These are phyloP conservation scores for Teunomyces atbi DNA, from an alignment of 805 yeast species.

Conservation along the genomic window DNA sequence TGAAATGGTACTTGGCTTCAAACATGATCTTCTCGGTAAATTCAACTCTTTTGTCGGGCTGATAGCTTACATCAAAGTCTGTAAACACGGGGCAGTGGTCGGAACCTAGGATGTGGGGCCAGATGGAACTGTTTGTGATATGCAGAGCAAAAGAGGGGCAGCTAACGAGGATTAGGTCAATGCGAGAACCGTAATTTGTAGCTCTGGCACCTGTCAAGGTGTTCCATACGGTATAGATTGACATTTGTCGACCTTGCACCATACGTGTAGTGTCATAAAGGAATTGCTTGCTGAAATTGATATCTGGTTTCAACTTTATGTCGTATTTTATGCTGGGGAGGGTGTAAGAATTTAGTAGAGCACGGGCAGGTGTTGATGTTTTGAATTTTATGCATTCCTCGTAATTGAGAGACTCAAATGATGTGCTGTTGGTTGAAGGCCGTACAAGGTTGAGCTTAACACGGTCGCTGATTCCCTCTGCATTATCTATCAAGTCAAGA, in stretches of 20 bases:
- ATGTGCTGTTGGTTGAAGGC: not conserved
- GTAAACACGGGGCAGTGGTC: conserved; percentile 92
- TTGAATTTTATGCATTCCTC: conserved; percentile 37
- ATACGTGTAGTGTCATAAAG: conserved; percentile 60
- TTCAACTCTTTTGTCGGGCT: conserved; percentile 1
- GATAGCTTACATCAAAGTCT: conserved; percentile 46
- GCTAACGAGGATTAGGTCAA: conserved; percentile 70
- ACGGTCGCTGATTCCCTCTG: conserved; percentile 57
- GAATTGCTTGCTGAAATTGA: conserved; percentile 21
- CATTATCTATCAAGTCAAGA: conserved; percentile 78
- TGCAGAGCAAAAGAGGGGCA: conserved; percentile 25
- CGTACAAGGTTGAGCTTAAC: conserved; percentile 34
- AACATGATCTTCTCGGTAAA: conserved; percentile 12
- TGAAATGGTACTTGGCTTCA: conserved; percentile 21
- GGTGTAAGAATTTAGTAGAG: conserved; percentile 27
- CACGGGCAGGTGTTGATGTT: conserved; percentile 26
- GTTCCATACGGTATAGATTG: conserved; percentile 92
- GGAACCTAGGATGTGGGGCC: conserved; percentile 75
- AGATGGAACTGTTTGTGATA: conserved; percentile 50
- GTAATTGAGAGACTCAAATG: conserved; percentile 25
- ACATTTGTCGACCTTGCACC: conserved; percentile 53
- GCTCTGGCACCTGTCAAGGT: conserved; percentile 73
- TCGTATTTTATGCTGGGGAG: conserved; percentile 17
- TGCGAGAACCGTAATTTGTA: conserved; percentile 81
- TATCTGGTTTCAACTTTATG: not conserved